Percentiles rank a stretch among this genome's conserved stretches.
phyloP scores from a whole-genome alignment of 352 stramenopile genomes.

The Globisporangium okanoganense region DNA sequence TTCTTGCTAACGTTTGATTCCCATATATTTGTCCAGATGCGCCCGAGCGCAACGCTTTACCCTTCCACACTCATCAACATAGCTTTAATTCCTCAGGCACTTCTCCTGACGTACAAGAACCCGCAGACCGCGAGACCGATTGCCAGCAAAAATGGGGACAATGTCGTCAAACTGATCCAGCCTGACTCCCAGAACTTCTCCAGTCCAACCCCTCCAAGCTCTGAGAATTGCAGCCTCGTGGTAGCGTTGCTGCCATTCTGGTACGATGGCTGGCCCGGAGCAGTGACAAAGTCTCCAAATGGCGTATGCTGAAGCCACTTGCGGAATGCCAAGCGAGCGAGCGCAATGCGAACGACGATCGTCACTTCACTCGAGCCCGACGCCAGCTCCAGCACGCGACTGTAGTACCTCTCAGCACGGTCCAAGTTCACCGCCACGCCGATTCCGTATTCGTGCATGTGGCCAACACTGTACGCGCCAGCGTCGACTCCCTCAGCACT shows the following conservation, averaged over 20 bases:
- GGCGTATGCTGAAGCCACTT: slow-evolving; percentile 27
- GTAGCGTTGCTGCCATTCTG: background rate
- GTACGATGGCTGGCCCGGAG: background rate
- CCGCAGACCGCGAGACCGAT: background rate
- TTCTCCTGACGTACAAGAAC: background rate
- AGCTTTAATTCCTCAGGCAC: background rate
- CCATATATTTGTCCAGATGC: too few relatives aligned
- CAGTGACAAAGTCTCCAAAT: slow-evolving; percentile 17
- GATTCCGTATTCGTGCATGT: slow-evolving; percentile 70
- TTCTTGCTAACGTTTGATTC: background rate
- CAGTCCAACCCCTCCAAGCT: slow-evolving; percentile 6
- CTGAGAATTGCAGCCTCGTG: slow-evolving; percentile 4
- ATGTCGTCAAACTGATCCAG: background rate
- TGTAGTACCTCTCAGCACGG: slow-evolving; percentile 62
- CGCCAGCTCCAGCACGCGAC: slow-evolving; percentile 47
- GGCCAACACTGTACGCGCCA: slow-evolving; percentile 70
- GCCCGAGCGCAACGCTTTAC: too few relatives aligned
- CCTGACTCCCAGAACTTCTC: slow-evolving; percentile 3
- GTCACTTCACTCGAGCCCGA: slow-evolving; percentile 21
- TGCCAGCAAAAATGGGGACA: background rate
- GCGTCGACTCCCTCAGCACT: slow-evolving; percentile 51
- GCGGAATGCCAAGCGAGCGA: slow-evolving; percentile 29
- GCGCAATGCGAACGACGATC: slow-evolving; percentile 34
- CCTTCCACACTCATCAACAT: background rate
- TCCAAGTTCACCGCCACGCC: slow-evolving; percentile 43